Base-by-base conservation (phyloP, 805 yeast species). In the Kuraishia ogatae region DNA sequence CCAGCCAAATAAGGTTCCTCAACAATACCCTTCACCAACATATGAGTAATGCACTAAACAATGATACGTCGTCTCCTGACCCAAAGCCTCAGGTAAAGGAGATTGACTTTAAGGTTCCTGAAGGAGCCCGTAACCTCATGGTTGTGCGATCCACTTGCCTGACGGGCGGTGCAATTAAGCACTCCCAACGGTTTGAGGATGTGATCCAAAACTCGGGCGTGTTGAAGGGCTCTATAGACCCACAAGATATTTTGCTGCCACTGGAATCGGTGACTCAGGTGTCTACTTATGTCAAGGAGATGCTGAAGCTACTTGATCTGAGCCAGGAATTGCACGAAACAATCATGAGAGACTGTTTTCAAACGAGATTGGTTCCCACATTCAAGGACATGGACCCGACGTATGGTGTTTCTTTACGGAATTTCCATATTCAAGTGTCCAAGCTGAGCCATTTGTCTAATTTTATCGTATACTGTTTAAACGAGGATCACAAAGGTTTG, bases 341-440 rank as follows among this genome's bases (percentile, higher is more conserved):
- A 53, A 65, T 62, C n/a, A 69, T 68, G 56, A 71, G 59, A 56
- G 87, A 77, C 64, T 78, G 77, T 61, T 65, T 69, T 56, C 69
- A 53, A 55, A 70, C 76, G 50, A 75, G 70, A 50, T 66, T 75
- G 39, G 59, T 80, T 51, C 89, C 89, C 1, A 58, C 73, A 8
- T 85, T 88, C 61, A 70, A 77, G 53, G 74, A 79, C 56, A 65
- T 84, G 62, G 92, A 87, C 60, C 93, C 91, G 17, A 81, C 76
- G 55, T 74, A 78, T 49, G 94, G 96, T 2, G 83, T 89, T 5
- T 82, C 89, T 2, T 76, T 91, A 54, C 78, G 97, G 59, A 89
- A 92, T 64, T 92, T 91, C 68, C 90, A 88, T 64, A 82, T 87
- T 55, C 98, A 93, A 69, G 87, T 84, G 20, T 79, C 90, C n/a